phyloP scores from a whole-genome alignment of 345 rosid genomes.

The Syzygium aqueum region DNA sequence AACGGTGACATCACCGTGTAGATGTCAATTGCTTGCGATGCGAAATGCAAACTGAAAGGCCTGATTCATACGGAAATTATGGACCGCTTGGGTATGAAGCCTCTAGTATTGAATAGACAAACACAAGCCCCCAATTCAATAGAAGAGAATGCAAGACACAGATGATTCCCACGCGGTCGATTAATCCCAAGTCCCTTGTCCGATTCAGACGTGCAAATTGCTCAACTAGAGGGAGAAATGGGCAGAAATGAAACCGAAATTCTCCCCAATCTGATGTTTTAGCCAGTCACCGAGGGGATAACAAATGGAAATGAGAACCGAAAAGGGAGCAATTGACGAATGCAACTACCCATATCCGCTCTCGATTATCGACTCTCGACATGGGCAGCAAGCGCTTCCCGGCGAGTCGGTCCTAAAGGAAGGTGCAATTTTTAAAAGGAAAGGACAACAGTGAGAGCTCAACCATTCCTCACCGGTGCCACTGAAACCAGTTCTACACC shows the following conservation, averaged over 20 bases:
- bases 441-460: background rate
- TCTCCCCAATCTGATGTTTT: background rate
- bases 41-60: background rate
- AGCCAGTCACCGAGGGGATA: background rate
- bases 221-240: background rate
- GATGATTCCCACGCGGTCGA: background rate
- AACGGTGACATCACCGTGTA: background rate
- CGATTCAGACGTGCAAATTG: background rate
- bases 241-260: background rate
- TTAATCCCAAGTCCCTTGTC: background rate
- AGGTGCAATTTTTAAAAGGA: background rate
- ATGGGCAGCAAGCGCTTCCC: background rate
- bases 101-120: background rate
- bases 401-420: background rate
- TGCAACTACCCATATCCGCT: background rate
- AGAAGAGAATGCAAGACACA: background rate
- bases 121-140: background rate
- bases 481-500: background rate
- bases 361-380: background rate
- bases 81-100: background rate
- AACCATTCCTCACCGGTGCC: background rate
- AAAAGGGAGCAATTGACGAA: background rate
- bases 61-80: background rate
- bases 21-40: background rate
- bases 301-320: background rate